Evolutionary conservation across 2,329 filamentous ascomycete genomes (phyloP).

Genomic region (Rhinocladiella similis): DNA sequence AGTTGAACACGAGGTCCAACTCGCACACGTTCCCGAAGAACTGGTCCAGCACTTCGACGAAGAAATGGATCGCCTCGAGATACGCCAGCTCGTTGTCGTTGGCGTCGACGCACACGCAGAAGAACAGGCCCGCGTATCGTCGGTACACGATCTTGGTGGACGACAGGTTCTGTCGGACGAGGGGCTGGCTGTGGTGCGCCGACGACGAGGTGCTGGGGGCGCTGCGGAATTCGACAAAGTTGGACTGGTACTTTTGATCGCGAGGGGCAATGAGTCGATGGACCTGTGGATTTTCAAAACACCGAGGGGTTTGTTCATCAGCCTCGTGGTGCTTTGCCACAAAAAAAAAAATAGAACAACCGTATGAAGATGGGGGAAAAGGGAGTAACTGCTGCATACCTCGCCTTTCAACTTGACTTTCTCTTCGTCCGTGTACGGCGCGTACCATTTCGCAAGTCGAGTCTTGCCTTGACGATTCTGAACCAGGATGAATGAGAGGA

Average conservation of each 20-base stretch:
- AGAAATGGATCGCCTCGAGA: slow-evolving; percentile 97
- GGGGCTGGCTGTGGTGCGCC: slow-evolving; percentile 20
- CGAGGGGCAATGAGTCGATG: slow-evolving; percentile 96
- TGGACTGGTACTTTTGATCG: slow-evolving; percentile 99
- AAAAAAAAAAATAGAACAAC: too few relatives aligned
- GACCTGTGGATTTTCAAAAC: slow-evolving; percentile 56
- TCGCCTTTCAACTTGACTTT: slow-evolving; percentile 99
- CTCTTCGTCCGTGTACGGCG: slow-evolving; percentile 96
- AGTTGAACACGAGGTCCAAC: slow-evolving; percentile 80
- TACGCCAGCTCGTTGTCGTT: slow-evolving; percentile 98
- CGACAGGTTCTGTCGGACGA: slow-evolving; percentile 31
- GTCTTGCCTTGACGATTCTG: slow-evolving; percentile 98
- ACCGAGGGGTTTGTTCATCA: not conserved
- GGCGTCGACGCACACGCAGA: slow-evolving; percentile 97
- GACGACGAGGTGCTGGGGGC: slow-evolving; percentile 14
- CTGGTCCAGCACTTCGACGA: slow-evolving; percentile 95
- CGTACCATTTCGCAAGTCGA: slow-evolving; percentile 97
- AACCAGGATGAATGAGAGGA: slow-evolving; percentile 86
- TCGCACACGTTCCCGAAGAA: slow-evolving; percentile 99
- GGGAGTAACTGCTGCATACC: slow-evolving; percentile 48
- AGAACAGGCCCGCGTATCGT: slow-evolving; percentile 96
- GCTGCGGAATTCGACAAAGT: slow-evolving; percentile 83
- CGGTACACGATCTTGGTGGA: slow-evolving; percentile 94
- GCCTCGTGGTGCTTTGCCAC: slow-evolving; percentile 1
- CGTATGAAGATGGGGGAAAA: too few relatives aligned